These are phyloP conservation scores for Globisporangium mamillatum DNA, from an alignment of 352 stramenopile genomes.

Conservation along the genomic window DNA sequence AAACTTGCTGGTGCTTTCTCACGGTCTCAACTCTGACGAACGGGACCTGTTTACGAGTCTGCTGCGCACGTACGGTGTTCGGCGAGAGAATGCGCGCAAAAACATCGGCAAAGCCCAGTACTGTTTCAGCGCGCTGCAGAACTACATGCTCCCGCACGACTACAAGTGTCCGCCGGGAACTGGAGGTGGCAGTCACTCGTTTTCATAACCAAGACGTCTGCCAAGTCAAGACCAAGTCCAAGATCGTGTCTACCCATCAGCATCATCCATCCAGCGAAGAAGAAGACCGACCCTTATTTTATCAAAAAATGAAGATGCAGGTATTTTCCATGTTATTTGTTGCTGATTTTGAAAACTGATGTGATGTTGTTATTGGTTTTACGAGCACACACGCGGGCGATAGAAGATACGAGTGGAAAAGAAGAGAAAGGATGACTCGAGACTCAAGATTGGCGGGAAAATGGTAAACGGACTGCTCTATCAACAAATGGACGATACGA, in stretches of 20 bases:
- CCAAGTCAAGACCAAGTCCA: background rate
- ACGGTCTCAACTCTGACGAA: constrained; percentile 51
- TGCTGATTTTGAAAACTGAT: constrained; percentile 4
- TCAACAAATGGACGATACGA: constrained; percentile 12
- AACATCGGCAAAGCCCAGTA: constrained; percentile 87
- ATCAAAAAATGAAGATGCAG: constrained; percentile 9
- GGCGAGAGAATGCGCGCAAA: constrained; percentile 82
- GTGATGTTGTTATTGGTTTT: background rate
- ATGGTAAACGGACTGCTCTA: constrained; percentile 10
- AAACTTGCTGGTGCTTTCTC: constrained; percentile 54
- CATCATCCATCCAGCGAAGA: background rate
- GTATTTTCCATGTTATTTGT: constrained; percentile 4
- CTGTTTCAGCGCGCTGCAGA: constrained; percentile 79
- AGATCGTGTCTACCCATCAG: background rate
- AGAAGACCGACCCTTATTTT: background rate
- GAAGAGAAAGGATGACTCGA: constrained; percentile 2
- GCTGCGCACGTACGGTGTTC: constrained; percentile 71
- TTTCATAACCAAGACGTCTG: constrained; percentile 35
- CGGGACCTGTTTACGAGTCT: constrained; percentile 60
- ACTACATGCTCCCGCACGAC: constrained; percentile 75
- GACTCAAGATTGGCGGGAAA: constrained; percentile 4
- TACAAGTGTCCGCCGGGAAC: constrained; percentile 83
- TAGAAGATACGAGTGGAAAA: background rate
- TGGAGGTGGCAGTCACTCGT: constrained; percentile 56
- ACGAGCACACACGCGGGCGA: background rate